phyloP scores from a whole-genome alignment of 805 yeast genomes.

The Lipomyces oligophaga region DNA sequence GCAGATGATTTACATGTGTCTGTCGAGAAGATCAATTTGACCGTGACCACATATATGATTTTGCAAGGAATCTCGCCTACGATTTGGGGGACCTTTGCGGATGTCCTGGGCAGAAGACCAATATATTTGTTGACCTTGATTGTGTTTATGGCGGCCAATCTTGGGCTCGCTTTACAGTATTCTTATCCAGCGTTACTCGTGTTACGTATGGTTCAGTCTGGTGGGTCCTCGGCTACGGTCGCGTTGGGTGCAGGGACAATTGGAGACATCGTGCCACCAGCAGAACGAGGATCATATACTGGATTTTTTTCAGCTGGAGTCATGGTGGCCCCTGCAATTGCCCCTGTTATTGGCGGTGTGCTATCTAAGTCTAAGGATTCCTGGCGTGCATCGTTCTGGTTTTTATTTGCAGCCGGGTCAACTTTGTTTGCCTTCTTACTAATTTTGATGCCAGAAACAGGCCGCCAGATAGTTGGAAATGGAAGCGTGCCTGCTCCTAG shows the following conservation, averaged over 20 bases:
- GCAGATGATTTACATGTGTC: conserved; percentile 52
- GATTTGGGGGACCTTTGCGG: conserved; percentile 64
- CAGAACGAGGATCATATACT: conserved; percentile 72
- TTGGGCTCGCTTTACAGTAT: conserved; percentile 69
- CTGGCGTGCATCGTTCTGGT: conserved; percentile 90
- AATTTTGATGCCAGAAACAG: conserved; percentile 70
- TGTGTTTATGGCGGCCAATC: conserved; percentile 56
- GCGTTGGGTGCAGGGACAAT: conserved; percentile 90
- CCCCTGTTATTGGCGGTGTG: conserved; percentile 64
- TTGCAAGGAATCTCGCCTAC: conserved; percentile 78
- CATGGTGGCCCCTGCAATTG: conserved; percentile 67
- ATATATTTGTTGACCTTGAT: conserved; percentile 52
- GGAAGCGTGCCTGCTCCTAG: conserved; percentile 62
- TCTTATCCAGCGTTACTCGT: conserved; percentile 60
- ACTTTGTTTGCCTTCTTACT: conserved; percentile 48
- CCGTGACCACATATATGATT: conserved; percentile 71
- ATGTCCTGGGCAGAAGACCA: conserved; percentile 69
- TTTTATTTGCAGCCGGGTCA: conserved; percentile 65
- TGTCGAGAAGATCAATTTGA: conserved; percentile 57
- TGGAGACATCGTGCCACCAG: conserved; percentile 62
- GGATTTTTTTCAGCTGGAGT: conserved; percentile 81
- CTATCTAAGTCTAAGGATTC: conserved; percentile 60
- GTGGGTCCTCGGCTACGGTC: conserved; percentile 80
- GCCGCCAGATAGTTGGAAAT: conserved; percentile 60
- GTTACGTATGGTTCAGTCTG: conserved; percentile 68